phyloP scores from a whole-genome alignment of 2,329 filamentous ascomycete genomes.

The Alternaria rosae region DNA sequence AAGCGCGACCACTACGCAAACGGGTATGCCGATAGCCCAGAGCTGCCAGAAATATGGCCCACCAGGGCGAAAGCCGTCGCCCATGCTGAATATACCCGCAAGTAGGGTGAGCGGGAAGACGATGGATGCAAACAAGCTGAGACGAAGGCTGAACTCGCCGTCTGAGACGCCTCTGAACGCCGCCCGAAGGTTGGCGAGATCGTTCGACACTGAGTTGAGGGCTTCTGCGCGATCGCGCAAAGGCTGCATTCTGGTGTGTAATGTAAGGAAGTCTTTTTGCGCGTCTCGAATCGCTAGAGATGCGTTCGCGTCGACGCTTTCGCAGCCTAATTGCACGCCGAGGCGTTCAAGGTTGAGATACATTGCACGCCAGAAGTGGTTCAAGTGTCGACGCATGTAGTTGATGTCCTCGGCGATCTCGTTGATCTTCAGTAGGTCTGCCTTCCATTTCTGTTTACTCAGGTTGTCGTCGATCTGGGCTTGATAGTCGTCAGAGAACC shows the following conservation, averaged over 20 bases:
- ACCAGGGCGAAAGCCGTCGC: conserved; percentile 22
- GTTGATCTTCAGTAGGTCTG: conserved; percentile 19
- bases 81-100: conserved; percentile 16
- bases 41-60: conserved; percentile 27
- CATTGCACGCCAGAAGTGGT: conserved; percentile 24
- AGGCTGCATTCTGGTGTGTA: conserved; percentile 20
- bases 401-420: conserved; percentile 26
- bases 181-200: conserved; percentile 24
- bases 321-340: not conserved
- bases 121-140: not conserved
- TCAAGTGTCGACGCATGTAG: conserved; percentile 25
- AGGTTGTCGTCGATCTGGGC: conserved; percentile 17
- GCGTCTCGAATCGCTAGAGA: conserved; percentile 17
- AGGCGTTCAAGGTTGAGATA: conserved; percentile 22
- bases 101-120: conserved; percentile 21
- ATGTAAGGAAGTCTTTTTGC: conserved; percentile 28
- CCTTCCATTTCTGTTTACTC: conserved; percentile 18
- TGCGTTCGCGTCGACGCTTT: not conserved
- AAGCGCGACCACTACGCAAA: conserved; percentile 4
- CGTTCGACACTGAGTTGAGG: conserved; percentile 21
- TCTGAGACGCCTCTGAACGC: conserved; percentile 28
- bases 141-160: conserved; percentile 22
- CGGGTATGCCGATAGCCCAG: conserved; percentile 27
- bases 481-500: conserved; percentile 29
- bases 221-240: conserved; percentile 24